Evolutionary conservation across 129 eudicot genomes (phyloP), one percentile per base, ranked within the genome.

Genomic region (Pulicaria dysenterica): DNA sequence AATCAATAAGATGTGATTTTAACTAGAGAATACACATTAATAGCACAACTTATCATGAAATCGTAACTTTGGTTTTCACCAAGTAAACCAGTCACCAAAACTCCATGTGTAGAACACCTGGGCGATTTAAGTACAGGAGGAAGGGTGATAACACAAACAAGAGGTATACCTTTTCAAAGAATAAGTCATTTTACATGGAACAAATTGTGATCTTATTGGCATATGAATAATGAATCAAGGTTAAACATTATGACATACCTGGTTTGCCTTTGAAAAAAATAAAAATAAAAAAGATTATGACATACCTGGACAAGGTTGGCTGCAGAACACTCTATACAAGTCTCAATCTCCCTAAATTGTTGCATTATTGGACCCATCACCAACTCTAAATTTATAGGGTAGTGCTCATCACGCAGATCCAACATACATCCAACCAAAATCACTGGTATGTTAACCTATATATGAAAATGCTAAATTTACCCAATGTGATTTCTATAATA

Each of bases 311-410:
- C 83, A 77, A 85, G 77, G 75, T 85, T 90, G 73, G 89, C 89
- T 64, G 97, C 99, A 42, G 99, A 90, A 81, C 99, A 94, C 81
- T 94, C 99, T 72, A 94, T 88, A 60, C 99, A 94, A 15, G 99
- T 94, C 85, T 94, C 99, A 58, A 94, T 94, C 83, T 90, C 99
- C 72, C 92, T 84, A 81, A 87, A 94, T 75, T 86, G 83, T 69
- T 88, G 96, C 99, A 94, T 94, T 53, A 87, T 80, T 5, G 97
- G 99, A 24, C 87, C 79, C 97, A 90, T 90, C 72, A 80, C 80
- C 77, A 79, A 86, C 79, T 87, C 96, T 53, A 90, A 73, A 65
- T 85, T 90, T 72, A 81, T 81, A 42, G 86, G 88, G 57, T 80
- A 80, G 40, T 84, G 86, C 47, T 88, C 96, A 50, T 88, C 87